Base-by-base conservation (phyloP, 805 yeast species). In the Lachancea sp. region DNA sequence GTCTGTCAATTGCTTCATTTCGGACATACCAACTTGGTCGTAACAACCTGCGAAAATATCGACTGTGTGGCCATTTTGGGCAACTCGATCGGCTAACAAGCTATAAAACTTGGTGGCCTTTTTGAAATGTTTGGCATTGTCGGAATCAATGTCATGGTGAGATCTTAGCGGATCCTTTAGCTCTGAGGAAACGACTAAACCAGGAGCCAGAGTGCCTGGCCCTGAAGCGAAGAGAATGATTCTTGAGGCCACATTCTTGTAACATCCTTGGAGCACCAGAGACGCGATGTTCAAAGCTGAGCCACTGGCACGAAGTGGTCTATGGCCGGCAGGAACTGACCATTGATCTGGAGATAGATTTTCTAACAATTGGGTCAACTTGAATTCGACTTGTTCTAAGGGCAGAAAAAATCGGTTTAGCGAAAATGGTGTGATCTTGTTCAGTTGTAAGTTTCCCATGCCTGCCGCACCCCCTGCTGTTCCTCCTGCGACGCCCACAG, bases 161-260 rank as follows among this genome's bases (percentile, higher is more conserved):
- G 98, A 92, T 70, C 99, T 79, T 54, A 92, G 83, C 36, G 98
- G 96, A 65, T 92, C 98, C 60, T 85, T 84, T 61, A 92, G 74
- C 62, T 88, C 92, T 18, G 82, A 78, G 33, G 90, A 86, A 21
- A 92, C 99, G 50, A 92, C 87, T 60, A 85, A 69, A 53, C 99
- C 99, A 9, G 99, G 97, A 34, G 83, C 83, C 58, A 83, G 79
- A 34, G 98, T 92, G 61, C 96, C 81, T 36, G 96, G 95, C 47
- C 98, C 99, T 40, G 90, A 94, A 29, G 95, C 79, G 57, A 92
- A 92, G 45, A 92, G 70, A 70, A 87, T 80, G 52, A 92, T 73
- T 61, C 97, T 79, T 12, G 95, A 88, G 37, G 97, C 95, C 51
- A 80, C 77, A 42, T 85, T 88, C 38, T 88, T 80, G 67, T 78